Evolutionary conservation across 495 filamentous ascomycete species (phyloP), one percentile per base, ranked within the genome.

Genomic region (Aspergillus ellipticus): DNA sequence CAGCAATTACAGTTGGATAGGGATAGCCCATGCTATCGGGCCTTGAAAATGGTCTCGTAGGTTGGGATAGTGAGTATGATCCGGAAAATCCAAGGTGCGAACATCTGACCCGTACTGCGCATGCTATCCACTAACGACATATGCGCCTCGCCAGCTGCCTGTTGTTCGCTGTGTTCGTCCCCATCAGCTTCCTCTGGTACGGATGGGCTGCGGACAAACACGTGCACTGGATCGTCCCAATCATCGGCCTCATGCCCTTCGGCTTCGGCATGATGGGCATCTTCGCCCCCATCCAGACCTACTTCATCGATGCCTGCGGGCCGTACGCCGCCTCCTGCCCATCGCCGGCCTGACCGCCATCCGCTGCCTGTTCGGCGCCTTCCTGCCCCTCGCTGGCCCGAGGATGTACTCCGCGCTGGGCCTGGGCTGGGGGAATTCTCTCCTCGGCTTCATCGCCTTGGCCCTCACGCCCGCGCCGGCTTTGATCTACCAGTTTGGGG

Each of bases 61-160:
- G 31, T 33, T 33, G 31, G 31, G 31, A 33, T 8, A 33, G 31
- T 33, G 9, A 33, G 6, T 8, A 33, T 2, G 31, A 33, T 33
- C 31, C 31, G 31, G 31, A 33, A 33, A 33, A 33, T 13, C 31
- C 31, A 7, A 8, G 13, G 31, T 33, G 13, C 13, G 31, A 33
- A 31, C n/a, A n/a, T n/a, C n/a, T n/a, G n/a, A n/a, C n/a, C n/a
- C n/a, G n/a, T n/a, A n/a, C n/a, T n/a, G n/a, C n/a, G n/a, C n/a
- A n/a, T n/a, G n/a, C n/a, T n/a, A n/a, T n/a, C n/a, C n/a, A n/a
- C n/a, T n/a, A n/a, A n/a, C n/a, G n/a, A n/a, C n/a, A n/a, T n/a
- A 80, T 84, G 75, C 79, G 88, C n/a, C 78, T 88, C 0, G 85
- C 85, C 0, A 71, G 83, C 15, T 85, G 86, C 77, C 65, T 85